Conservation (phyloP, 2,329 filamentous ascomycete genomes). For the Clonostachys rosea region DNA sequence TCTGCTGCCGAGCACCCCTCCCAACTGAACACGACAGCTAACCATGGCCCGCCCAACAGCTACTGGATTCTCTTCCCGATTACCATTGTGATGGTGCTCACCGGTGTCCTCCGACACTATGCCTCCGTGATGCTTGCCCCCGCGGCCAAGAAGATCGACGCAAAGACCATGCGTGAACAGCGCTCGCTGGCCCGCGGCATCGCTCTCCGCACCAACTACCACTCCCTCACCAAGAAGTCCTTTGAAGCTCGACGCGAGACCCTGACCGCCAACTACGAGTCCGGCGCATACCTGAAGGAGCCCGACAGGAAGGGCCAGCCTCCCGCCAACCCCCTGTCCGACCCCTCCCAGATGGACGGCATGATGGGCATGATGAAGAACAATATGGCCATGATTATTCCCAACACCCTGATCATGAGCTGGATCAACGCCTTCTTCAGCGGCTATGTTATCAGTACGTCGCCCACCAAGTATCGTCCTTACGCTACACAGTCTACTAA, state of each 20-base stretch:
- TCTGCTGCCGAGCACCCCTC: neutral
- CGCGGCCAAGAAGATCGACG: slow-evolving; percentile 76
- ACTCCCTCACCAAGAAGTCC: slow-evolving; percentile 70
- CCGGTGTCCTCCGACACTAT: slow-evolving; percentile 93
- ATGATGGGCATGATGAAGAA: slow-evolving; percentile 99
- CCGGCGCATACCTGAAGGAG: slow-evolving; percentile 83
- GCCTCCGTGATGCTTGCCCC: slow-evolving; percentile 86
- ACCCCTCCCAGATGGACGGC: slow-evolving; percentile 95
- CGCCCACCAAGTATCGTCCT: neutral
- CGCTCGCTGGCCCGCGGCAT: slow-evolving; percentile 79
- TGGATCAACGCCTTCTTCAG: slow-evolving; percentile 99
- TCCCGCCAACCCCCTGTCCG: slow-evolving; percentile 88
- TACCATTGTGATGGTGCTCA: slow-evolving; percentile 95
- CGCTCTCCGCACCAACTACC: slow-evolving; percentile 77
- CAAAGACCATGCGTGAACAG: slow-evolving; percentile 78
- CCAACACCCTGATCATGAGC: slow-evolving; percentile 98
- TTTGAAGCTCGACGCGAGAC: slow-evolving; percentile 80
- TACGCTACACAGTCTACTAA: neutral
- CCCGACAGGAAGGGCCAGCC: slow-evolving; percentile 82
- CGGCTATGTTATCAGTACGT: slow-evolving; percentile 88
- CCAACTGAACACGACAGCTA: neutral
- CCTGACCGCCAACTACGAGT: slow-evolving; percentile 76
- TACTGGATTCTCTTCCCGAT: slow-evolving; percentile 99
- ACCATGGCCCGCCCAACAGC: slow-evolving; percentile 41
- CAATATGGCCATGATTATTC: slow-evolving; percentile 99